A percentile compares a stretch with the other conserved stretches of the same genome.
Evolutionary conservation across 306 rosid species (phyloP).

Genomic region (Sechiopsis laciniata): DNA sequence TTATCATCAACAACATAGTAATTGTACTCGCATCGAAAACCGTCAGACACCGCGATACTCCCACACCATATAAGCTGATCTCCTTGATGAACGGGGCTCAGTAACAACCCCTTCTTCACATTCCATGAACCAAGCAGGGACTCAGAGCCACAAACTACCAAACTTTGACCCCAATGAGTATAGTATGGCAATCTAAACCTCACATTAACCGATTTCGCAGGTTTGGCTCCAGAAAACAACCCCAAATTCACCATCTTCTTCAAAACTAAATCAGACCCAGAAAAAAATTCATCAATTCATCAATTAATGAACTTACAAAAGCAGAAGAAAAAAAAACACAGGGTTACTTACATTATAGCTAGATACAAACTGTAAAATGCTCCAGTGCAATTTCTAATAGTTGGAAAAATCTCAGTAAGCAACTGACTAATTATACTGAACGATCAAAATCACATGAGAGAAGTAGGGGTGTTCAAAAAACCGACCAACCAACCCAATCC

Average conservation of each 20-base stretch:
- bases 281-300: constrained; percentile 21
- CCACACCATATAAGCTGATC: constrained; percentile 74
- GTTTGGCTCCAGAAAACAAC: constrained; percentile 44
- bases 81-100: constrained; percentile 63
- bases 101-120: constrained; percentile 73
- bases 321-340: constrained; percentile 7
- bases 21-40: constrained; percentile 57
- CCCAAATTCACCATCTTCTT: constrained; percentile 57
- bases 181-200: constrained; percentile 71
- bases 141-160: constrained; percentile 80
- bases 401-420: neutral
- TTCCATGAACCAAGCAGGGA: constrained; percentile 77
- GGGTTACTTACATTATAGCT: neutral
- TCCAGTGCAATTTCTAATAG: neutral
- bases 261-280: constrained; percentile 35
- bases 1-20: constrained; percentile 82
- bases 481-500: no score
- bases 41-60: constrained; percentile 55
- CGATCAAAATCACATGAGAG: neutral
- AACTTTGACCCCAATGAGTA: constrained; percentile 87
- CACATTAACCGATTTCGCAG: constrained; percentile 53
- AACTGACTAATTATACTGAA: neutral
- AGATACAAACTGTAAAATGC: neutral
- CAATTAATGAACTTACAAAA: constrained; percentile 17
- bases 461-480: no score